phyloP scores from a whole-genome alignment of 1,284 basidiomycete genomes.

The Irpex sp. region DNA sequence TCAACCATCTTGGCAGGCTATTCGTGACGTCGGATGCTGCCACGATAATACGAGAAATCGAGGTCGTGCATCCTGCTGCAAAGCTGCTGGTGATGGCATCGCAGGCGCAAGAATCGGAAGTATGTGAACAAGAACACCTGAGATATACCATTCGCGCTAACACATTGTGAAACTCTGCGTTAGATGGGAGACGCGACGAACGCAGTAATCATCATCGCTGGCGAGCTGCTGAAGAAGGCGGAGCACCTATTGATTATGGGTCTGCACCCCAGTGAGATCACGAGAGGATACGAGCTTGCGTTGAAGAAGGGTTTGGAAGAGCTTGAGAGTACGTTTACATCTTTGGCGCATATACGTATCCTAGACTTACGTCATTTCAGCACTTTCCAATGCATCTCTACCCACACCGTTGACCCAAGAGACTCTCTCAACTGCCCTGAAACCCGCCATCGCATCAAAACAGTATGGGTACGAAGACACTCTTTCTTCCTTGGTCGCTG shows the following conservation, averaged over 20 bases:
- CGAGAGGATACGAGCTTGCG: conserved; percentile 96
- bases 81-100: conserved; percentile 98
- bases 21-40: conserved; percentile 99
- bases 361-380: conserved; percentile 31
- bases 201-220: conserved; percentile 92
- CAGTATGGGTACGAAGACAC: conserved; percentile 93
- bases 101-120: conserved; percentile 95
- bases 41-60: conserved; percentile 97
- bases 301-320: conserved; percentile 82
- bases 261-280: conserved; percentile 92
- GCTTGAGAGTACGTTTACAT: conserved; percentile 74
- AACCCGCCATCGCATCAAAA: conserved; percentile 93
- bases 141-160: background rate
- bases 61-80: conserved; percentile 97
- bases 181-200: conserved; percentile 98
- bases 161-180: background rate
- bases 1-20: conserved; percentile 93
- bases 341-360: conserved; percentile 5
- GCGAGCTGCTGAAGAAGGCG: conserved; percentile 93
- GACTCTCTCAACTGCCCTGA: conserved; percentile 80
- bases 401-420: conserved; percentile 76
- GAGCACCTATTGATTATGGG: conserved; percentile 95
- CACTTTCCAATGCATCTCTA: conserved; percentile 60
- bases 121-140: conserved; percentile 28
- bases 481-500: conserved; percentile 84